A percentile compares a stretch with the other conserved stretches of the same genome.
Evolutionary conservation across 2,329 filamentous ascomycete genomes (phyloP).

Genomic region (Pleoardoris graminearum): DNA sequence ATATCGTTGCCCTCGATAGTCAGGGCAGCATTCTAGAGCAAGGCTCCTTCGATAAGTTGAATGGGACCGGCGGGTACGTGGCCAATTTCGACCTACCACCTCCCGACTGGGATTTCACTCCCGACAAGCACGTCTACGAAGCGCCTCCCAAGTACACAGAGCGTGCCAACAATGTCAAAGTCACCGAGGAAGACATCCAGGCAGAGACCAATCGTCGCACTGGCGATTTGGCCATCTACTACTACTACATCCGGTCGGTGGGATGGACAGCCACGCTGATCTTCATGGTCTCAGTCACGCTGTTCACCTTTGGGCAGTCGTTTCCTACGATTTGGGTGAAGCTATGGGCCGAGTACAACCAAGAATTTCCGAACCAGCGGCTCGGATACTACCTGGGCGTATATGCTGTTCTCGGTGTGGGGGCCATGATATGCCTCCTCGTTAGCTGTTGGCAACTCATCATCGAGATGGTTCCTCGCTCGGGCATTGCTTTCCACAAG

Average conservation of each 20-base stretch:
- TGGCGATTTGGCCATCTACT: conserved; percentile 39
- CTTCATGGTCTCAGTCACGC: conserved; percentile 36
- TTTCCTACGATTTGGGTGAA: conserved; percentile 53
- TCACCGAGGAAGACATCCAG: conserved; percentile 37
- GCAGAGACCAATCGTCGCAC: conserved; percentile 37
- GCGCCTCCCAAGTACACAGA: conserved; percentile 37
- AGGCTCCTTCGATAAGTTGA: conserved; percentile 47
- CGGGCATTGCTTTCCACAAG: conserved; percentile 55
- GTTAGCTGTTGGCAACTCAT: conserved; percentile 51
- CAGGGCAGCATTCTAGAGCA: conserved; percentile 44
- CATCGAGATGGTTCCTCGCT: conserved; percentile 58
- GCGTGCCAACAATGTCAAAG: conserved; percentile 18
- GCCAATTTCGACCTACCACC: conserved; percentile 40
- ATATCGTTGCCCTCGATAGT: conserved; percentile 47
- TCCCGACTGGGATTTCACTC: conserved; percentile 36
- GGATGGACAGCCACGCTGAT: conserved; percentile 35
- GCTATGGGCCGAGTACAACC: conserved; percentile 53
- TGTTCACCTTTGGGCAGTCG: conserved; percentile 41
- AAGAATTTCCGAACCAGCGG: conserved; percentile 42
- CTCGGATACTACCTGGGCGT: conserved; percentile 40
- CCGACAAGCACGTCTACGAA: conserved; percentile 36
- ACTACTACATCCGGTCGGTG: conserved; percentile 38
- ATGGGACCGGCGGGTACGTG: conserved; percentile 37
- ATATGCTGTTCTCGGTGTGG: conserved; percentile 34
- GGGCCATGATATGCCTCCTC: conserved; percentile 33